A percentile compares a stretch with the other conserved stretches of the same genome.
phyloP scores from a whole-genome alignment of 2,329 filamentous ascomycete genomes.

The Venturiaceae sp. region DNA sequence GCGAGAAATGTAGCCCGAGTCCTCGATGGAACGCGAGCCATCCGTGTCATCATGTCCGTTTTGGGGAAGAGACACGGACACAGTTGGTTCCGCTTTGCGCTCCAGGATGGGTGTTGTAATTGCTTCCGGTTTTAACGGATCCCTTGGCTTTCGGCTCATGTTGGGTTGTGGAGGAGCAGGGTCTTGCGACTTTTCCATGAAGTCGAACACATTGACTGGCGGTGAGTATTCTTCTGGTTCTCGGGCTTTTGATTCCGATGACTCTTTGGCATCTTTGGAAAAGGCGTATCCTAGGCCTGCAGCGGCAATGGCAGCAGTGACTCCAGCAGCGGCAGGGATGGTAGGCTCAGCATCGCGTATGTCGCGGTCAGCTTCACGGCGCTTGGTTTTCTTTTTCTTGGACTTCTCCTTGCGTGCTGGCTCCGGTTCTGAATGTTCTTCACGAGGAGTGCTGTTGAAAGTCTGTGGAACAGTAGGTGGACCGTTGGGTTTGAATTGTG shows the following conservation, averaged over 20 bases:
- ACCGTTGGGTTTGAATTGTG: not conserved
- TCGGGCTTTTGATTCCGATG: not conserved
- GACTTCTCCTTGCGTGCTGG: not conserved
- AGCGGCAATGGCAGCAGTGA: not conserved
- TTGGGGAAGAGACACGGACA: not conserved
- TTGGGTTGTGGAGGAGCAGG: not conserved
- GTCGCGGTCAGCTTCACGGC: not conserved
- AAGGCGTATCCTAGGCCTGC: slow-evolving; percentile 4
- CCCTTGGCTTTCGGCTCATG: not conserved
- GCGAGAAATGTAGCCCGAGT: slow-evolving; percentile 3
- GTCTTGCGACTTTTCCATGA: not conserved
- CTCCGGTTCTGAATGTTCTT: not conserved
- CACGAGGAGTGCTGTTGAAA: not conserved
- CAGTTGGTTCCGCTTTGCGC: not conserved
- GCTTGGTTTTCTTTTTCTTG: slow-evolving; percentile 5
- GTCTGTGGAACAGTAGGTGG: not conserved
- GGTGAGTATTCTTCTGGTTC: not conserved
- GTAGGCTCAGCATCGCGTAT: slow-evolving; percentile 3
- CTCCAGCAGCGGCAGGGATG: not conserved
- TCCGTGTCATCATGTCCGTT: not conserved
- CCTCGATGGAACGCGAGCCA: not conserved
- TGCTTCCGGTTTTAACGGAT: not conserved
- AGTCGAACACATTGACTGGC: slow-evolving; percentile 7
- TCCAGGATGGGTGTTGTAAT: not conserved
- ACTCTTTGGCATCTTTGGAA: not conserved